Conservation (phyloP, 169 alveolate species). For the Theileria sp. region DNA sequence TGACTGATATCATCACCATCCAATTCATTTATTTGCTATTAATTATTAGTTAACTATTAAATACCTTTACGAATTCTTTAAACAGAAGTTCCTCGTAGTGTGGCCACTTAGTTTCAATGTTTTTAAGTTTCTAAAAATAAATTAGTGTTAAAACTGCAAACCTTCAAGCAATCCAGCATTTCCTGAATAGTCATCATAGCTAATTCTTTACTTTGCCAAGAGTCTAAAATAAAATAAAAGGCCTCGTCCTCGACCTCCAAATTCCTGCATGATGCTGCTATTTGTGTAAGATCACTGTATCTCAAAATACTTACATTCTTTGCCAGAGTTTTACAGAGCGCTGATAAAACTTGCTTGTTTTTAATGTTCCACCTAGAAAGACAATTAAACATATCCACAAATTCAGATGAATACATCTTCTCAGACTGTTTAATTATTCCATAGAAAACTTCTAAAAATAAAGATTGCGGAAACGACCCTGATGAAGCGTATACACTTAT, state of each 20-base stretch:
- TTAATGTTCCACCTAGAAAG: conserved; percentile 65
- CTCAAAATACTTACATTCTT: conserved; percentile 65
- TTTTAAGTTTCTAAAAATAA: conserved; percentile 9
- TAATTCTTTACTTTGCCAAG: conserved; percentile 75
- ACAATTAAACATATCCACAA: conserved; percentile 62
- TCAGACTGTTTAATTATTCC: conserved; percentile 55
- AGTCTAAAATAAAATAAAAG: conserved; percentile 68
- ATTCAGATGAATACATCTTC: conserved; percentile 69
- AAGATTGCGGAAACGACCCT: conserved; percentile 66
- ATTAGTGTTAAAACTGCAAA: background rate
- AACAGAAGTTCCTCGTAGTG: conserved; percentile 46
- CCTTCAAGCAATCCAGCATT: conserved; percentile 60
- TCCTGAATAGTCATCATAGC: conserved; percentile 73
- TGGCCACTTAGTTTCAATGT: conserved; percentile 42
- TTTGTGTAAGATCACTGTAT: conserved; percentile 64
- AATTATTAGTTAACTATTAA: conserved; percentile 30
- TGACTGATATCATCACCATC: conserved; percentile 67
- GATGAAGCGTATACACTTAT: conserved; percentile 65
- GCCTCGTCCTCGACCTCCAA: conserved; percentile 69
- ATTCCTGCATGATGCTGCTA: conserved; percentile 61
- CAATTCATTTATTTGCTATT: conserved; percentile 40
- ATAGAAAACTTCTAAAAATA: conserved; percentile 73
- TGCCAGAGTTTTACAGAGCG: conserved; percentile 66
- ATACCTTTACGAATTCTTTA: conserved; percentile 61
- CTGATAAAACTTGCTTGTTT: conserved; percentile 63